Base-by-base conservation (phyloP, 2,329 filamentous ascomycete species). In the Botrytis byssoidea region DNA sequence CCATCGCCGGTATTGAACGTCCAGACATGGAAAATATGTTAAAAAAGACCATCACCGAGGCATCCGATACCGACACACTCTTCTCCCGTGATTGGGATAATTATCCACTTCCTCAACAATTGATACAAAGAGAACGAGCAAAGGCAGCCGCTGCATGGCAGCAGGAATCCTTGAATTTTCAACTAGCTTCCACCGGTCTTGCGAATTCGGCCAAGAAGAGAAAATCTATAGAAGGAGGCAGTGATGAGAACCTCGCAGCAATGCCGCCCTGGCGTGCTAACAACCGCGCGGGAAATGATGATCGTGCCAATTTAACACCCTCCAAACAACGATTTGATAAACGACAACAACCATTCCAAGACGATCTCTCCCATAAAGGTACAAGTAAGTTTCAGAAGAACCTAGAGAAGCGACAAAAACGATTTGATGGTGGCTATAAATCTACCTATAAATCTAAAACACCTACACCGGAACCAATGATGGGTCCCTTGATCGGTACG, bases 381-480 rank as follows among this genome's bases (percentile, higher is more conserved):
- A 82, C 88, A 86, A 97, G 93, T 96, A 97, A 97, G 93, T 96
- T 92, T 83, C 90, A 93, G 84, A 92, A 92, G 85, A 90, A 91
- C 82, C 88, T 93, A 85, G 95, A 98, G 83, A 95, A 94, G 85
- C 92, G 96, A 78, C 93, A 92, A 83, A 93, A 93, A 80, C 93
- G 96, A 78, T 97, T 97, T 83, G 91, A 95, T 78, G 88, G 85
- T 76, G 88, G 88, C 75, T 91, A 89, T 80, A 88, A 87, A 78
- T 85, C 86, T 18, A 83, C 85, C 22, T 86, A 87, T 77, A 77
- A 79, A 68, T 57, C 60, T 20, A 84, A 85, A 75, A 88, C 88
- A 44, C 87, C 88, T 20, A 89, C 86, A 69, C 88, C 89, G 35
- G 85, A 86, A 79, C 85, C 89, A 77, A 82, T 86, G 72, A 83